These are phyloP conservation scores for Peronospora farinosa DNA, from an alignment of 352 stramenopile species.

Conservation along the genomic window DNA sequence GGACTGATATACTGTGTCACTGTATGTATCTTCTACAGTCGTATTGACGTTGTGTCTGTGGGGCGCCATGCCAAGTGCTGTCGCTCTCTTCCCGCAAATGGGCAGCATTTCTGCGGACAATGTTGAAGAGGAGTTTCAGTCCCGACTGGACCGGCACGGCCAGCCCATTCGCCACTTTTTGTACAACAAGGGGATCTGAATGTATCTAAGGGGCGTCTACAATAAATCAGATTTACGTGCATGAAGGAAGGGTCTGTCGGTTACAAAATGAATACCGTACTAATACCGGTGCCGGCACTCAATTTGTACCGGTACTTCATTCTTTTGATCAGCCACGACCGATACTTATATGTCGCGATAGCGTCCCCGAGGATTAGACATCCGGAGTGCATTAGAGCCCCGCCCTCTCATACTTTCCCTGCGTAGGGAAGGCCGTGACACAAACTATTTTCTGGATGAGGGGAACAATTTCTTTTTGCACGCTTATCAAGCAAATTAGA, in stretches of 20 bases:
- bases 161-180: conserved; percentile 54
- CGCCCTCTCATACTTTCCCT: conserved; percentile 32
- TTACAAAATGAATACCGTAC: too few species aligned
- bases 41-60: conserved; percentile 75
- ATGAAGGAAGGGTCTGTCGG: too few species aligned
- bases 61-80: conserved; percentile 66
- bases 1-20: conserved; percentile 3
- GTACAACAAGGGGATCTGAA: conserved; percentile 83
- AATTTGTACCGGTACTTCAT: too few species aligned
- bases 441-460: conserved; percentile 21
- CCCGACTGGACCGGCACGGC: conserved; percentile 49
- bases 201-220: background rate
- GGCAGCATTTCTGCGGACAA: conserved; percentile 57
- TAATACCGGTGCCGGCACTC: too few species aligned
- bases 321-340: too few species aligned
- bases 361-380: conserved; percentile 34
- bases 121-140: conserved; percentile 58
- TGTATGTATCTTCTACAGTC: conserved; percentile 20
- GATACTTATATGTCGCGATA: background rate
- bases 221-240: background rate
- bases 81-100: conserved; percentile 79
- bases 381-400: conserved; percentile 42
- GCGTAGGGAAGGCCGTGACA: conserved; percentile 26
- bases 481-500: background rate
- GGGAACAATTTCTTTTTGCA: conserved; percentile 9